Conservation (phyloP, 495 filamentous ascomycete genomes). For the Bombardia bombarda region DNA sequence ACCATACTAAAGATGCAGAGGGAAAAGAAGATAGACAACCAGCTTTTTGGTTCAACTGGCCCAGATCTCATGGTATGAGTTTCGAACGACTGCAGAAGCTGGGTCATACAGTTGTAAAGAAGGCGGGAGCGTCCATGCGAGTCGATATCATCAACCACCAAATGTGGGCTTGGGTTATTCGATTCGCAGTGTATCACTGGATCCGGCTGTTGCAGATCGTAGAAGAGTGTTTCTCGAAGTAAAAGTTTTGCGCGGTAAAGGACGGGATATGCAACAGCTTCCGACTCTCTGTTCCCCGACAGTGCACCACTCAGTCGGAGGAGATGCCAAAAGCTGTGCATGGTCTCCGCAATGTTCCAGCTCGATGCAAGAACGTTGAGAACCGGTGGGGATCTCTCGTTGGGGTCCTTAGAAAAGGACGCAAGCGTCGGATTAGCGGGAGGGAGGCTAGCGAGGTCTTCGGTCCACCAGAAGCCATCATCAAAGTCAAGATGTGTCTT, state of each 20-base stretch:
- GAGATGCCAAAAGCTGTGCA: conserved; percentile 39
- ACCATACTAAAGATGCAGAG: conserved; percentile 45
- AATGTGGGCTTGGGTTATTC: conserved; percentile 25
- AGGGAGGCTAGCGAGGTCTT: conserved; percentile 37
- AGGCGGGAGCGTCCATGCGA: conserved; percentile 35
- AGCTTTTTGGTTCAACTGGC: conserved; percentile 30
- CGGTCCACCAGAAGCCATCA: conserved; percentile 46
- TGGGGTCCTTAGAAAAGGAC: conserved; percentile 30
- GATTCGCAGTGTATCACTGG: conserved; percentile 37
- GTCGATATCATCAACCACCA: conserved; percentile 34
- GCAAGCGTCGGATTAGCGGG: conserved; percentile 33
- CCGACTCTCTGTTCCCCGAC: conserved; percentile 31
- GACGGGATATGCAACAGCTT: conserved; percentile 33
- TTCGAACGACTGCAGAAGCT: conserved; percentile 41
- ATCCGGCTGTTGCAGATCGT: conserved; percentile 39
- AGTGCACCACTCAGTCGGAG: conserved; percentile 35
- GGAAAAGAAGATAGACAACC: conserved; percentile 39
- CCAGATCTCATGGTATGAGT: conserved; percentile 27
- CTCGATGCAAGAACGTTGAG: conserved; percentile 37
- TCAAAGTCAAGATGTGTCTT: conserved; percentile 38
- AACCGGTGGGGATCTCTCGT: conserved; percentile 33
- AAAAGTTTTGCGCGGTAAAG: conserved; percentile 41
- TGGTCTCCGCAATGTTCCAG: conserved; percentile 36
- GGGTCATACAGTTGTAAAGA: conserved; percentile 38
- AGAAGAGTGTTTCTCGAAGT: conserved; percentile 41